A percentile compares a stretch with the other conserved stretches of the same genome.
phyloP scores from a whole-genome alignment of 139 green algal genomes.

The Monoraphidium neglectum region DNA sequence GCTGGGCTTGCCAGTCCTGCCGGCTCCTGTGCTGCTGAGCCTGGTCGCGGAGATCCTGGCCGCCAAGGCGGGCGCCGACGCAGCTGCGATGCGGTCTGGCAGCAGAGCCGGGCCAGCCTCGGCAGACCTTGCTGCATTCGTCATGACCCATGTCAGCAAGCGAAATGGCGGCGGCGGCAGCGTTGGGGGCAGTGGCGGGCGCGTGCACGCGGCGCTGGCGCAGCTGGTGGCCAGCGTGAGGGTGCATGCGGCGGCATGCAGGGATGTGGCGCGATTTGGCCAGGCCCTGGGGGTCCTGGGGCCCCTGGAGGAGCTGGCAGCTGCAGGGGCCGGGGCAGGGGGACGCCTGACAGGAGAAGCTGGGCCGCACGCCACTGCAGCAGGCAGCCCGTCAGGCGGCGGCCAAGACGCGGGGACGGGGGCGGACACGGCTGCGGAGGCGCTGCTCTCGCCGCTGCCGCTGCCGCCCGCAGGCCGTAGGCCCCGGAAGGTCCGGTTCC shows the following conservation, averaged over 20 bases:
- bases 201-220: conserved; percentile 1
- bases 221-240: conserved; percentile 17
- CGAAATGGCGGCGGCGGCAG: conserved; percentile 1
- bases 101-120: too few relatives aligned
- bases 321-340: too few relatives aligned
- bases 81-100: not conserved
- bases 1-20: conserved; percentile 4
- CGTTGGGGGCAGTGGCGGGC: not conserved
- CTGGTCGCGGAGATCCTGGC: conserved; percentile 4
- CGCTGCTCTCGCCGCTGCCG: too few relatives aligned
- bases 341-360: too few relatives aligned
- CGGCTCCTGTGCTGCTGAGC: conserved; percentile 14
- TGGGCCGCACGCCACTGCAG: too few relatives aligned
- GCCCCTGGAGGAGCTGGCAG: not conserved
- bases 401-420: too few relatives aligned
- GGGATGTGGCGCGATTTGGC: conserved; percentile 12
- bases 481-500: conserved; percentile 9
- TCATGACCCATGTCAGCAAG: too few relatives aligned
- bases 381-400: too few relatives aligned
- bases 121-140: too few relatives aligned
- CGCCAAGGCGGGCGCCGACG: conserved; percentile 23
- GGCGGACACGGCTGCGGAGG: too few relatives aligned
- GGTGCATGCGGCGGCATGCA: conserved; percentile 5
- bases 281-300: not conserved
- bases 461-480: too few relatives aligned